These are phyloP conservation scores for Trichoderma atrobrunneum DNA, from an alignment of 2,329 filamentous ascomycete genomes.

Conservation along the genomic window DNA sequence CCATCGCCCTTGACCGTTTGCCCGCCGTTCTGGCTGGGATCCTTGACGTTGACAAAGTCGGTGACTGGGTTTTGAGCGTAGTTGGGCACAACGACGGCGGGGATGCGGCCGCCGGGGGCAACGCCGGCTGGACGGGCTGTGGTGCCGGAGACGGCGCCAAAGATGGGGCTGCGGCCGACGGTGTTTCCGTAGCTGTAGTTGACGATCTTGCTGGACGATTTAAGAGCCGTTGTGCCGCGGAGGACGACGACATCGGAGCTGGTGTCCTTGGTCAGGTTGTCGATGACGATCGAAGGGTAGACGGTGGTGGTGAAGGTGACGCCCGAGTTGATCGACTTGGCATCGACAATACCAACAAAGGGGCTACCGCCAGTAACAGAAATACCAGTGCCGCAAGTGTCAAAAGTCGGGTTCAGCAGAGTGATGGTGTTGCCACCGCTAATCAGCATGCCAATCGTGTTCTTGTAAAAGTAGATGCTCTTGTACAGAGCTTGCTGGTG, in stretches of 20 bases:
- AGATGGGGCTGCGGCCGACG: constrained; percentile 39
- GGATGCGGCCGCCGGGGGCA: constrained; percentile 37
- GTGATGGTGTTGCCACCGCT: constrained; percentile 38
- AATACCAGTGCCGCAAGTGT: constrained; percentile 38
- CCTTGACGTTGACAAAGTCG: constrained; percentile 37
- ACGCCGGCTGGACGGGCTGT: constrained; percentile 34
- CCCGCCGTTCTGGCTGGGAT: constrained; percentile 32
- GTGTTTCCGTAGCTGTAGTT: constrained; percentile 45
- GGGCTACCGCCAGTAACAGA: constrained; percentile 36
- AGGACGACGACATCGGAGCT: constrained; percentile 36
- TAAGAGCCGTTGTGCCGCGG: constrained; percentile 32
- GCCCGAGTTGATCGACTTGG: constrained; percentile 41
- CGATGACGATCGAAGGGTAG: constrained; percentile 41
- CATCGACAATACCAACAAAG: constrained; percentile 42
- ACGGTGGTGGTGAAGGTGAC: constrained; percentile 37
- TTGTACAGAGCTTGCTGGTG: constrained; percentile 46
- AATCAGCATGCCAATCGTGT: constrained; percentile 35
- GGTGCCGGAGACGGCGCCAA: constrained; percentile 33
- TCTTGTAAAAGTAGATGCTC: constrained; percentile 43
- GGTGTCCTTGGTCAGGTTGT: constrained; percentile 43
- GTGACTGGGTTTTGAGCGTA: constrained; percentile 34
- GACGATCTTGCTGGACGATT: constrained; percentile 32
- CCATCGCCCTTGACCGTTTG: constrained; percentile 38
- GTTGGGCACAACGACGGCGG: constrained; percentile 39
- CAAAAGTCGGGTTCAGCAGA: constrained; percentile 40